Base-by-base conservation (phyloP, 2,329 filamentous ascomycete genomes). In the Talaromyces sp. region DNA sequence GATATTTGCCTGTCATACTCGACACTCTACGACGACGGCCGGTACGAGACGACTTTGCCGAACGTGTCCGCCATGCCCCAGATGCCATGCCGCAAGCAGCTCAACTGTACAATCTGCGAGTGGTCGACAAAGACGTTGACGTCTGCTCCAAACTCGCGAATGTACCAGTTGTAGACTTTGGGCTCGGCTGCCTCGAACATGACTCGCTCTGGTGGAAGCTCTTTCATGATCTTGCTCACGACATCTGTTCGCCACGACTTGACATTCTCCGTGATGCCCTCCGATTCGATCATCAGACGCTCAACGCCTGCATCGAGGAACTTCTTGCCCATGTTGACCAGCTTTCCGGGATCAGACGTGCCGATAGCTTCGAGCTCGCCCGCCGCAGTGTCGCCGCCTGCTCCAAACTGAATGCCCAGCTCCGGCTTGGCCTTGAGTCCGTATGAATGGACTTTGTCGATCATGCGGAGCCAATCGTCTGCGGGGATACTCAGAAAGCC, bases 131-230 rank as follows among this genome's bases (percentile, higher is more conserved):
- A 84, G 32, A 84, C 64, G 64, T 85, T 84, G 49, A 84, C 81
- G 65, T 84, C 81, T 31, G 81, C 76, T 6, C 82, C 82, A 68
- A 84, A 85, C 67, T 84, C 81, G 17, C 81, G 72, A 52, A 84
- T 75, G 64, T 82, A 84, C 81, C 80, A 84, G 61, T 82, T 84
- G 61, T 82, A 84, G 4, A 84, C 81, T 27, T 77, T 74, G 0
- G 81, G 81, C 54, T 85, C 81, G 1, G 81, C 82, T 5, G 82
- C 82, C 68, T 85, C 82, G 65, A 85, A 84, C 82, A 85, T 85
- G 60, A 84, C 80, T 21, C 77, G 80, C 62, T 84, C 81, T 11
- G 71, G 63, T 0, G 81, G 80, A 21, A 84, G 60, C 54, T 83
- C 81, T 57, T 78, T 77, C 70, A 84, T 72, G 50, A 84, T 82